Evolutionary conservation across 139 green algal genomes (phyloP), one percentile per base, ranked within the genome.

Genomic region (Chlorella ohadii): DNA sequence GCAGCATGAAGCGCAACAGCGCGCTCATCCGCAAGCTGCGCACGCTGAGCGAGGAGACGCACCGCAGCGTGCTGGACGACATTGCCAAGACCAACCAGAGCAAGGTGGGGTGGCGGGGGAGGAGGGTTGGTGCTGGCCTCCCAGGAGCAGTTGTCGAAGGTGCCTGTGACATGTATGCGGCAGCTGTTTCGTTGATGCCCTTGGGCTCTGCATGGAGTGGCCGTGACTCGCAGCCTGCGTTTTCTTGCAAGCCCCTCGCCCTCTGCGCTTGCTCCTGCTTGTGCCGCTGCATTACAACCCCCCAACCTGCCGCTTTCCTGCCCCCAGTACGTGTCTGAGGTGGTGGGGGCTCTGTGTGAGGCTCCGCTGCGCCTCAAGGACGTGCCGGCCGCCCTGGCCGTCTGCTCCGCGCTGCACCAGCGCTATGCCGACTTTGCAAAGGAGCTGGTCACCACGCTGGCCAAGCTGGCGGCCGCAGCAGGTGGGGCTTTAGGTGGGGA

Each of bases 1-100:
- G 91, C 38, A 96, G 91, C 85, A 93, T 99, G 51, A 99, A 99
- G 87, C 90, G 91, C 57, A 99, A 99, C 88, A 95, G 89, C 0
- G 92, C 94, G 1, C 78, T 99, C 13, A 94, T 96, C 28, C 97
- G 97, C 83, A 97, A 96, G 87, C 89, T 99, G 44, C 81, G 84
- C 28, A 38, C 79, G 63, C 64, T 98, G n/a, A 92, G 78, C 5
- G 91, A 95, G 41, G 94, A 97, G 36, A 91, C 86, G n/a, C 80
- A 79, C 28, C 63, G 80, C 12, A 59, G 80, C 6, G 57, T 98
- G n/a, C 83, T 95, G 36, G 87, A 93, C 25, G 96, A 98, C 41
- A 91, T 97, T 16, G 20, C 51, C 0, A 93, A 92, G n/a, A 89
- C 93, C 20, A 98, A 98, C 87, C 92, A 96, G 82, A 91, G 74